phyloP scores from a whole-genome alignment of 768 basidiomycete genomes.

The Agrocybe chaxingu region DNA sequence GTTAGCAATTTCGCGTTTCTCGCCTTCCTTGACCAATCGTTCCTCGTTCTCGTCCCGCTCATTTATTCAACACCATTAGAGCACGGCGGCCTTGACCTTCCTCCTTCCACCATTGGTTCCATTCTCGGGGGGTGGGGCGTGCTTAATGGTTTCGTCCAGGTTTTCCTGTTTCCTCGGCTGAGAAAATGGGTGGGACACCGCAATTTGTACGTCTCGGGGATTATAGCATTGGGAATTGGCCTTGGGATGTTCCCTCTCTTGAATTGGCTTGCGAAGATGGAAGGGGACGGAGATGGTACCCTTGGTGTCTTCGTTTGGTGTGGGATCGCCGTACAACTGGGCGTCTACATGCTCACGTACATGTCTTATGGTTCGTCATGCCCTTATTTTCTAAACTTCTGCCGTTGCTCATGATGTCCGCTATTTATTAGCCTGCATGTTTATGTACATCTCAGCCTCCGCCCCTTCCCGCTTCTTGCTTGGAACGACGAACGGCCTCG shows the following conservation, averaged over 20 bases:
- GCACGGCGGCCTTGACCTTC: conserved; percentile 59
- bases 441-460: conserved; percentile 55
- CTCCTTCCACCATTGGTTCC: conserved; percentile 54
- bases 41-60: conserved; percentile 57
- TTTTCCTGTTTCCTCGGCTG: conserved; percentile 49
- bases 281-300: no score
- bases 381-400: not conserved
- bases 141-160: conserved; percentile 51
- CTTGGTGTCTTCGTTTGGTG: no score
- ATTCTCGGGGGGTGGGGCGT: conserved; percentile 51
- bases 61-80: conserved; percentile 61
- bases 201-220: conserved; percentile 40
- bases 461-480: conserved; percentile 53
- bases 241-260: conserved; percentile 50
- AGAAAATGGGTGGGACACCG: conserved; percentile 48
- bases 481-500: conserved; percentile 57
- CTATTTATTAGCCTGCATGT: conserved; percentile 43
- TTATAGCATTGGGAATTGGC: conserved; percentile 37
- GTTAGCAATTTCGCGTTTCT: conserved; percentile 54
- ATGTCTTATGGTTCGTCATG: conserved; percentile 14
- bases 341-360: conserved; percentile 21
- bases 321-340: no score
- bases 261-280: no score
- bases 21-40: conserved; percentile 49
- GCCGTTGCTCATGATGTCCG: not conserved